Conservation (phyloP, 73 alveolate species). For the Urostyla sp. region DNA sequence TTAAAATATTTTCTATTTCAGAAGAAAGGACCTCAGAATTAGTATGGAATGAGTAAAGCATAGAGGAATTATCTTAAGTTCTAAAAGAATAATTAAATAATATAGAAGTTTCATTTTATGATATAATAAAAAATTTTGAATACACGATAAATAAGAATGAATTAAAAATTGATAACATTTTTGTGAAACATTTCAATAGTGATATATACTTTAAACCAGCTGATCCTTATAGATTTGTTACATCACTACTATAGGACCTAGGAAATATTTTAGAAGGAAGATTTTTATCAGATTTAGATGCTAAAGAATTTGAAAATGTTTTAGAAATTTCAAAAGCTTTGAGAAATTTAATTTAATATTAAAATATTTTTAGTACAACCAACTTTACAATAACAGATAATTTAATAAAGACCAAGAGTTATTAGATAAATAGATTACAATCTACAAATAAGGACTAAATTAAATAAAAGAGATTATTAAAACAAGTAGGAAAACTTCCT, state of each 20-base stretch:
- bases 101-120: slow-evolving; percentile 14
- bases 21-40: slow-evolving; percentile 41
- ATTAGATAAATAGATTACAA: no score
- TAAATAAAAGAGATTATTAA: neutral
- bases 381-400: no score
- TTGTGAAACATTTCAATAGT: slow-evolving; percentile 42
- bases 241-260: slow-evolving; percentile 5
- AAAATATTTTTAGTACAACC: neutral
- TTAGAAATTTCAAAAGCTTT: slow-evolving; percentile 46
- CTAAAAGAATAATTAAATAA: neutral
- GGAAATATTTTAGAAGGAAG: neutral
- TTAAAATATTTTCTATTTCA: slow-evolving; percentile 17
- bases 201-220: slow-evolving; percentile 42
- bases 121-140: slow-evolving; percentile 18
- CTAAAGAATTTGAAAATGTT: slow-evolving; percentile 10
- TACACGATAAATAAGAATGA: slow-evolving; percentile 26
- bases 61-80: slow-evolving; percentile 6
- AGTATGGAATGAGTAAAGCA: slow-evolving; percentile 30
- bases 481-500: neutral
- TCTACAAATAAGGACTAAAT: neutral
- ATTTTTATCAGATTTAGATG: slow-evolving; percentile 3
- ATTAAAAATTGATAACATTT: slow-evolving; percentile 8
- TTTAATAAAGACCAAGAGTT: no score
- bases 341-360: slow-evolving; percentile 43
- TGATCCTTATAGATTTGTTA: slow-evolving; percentile 5